Evolutionary conservation across 2,329 filamentous ascomycete genomes (phyloP), one percentile per base, ranked within the genome.

Genomic region (Dendrostoma leiphaemia): DNA sequence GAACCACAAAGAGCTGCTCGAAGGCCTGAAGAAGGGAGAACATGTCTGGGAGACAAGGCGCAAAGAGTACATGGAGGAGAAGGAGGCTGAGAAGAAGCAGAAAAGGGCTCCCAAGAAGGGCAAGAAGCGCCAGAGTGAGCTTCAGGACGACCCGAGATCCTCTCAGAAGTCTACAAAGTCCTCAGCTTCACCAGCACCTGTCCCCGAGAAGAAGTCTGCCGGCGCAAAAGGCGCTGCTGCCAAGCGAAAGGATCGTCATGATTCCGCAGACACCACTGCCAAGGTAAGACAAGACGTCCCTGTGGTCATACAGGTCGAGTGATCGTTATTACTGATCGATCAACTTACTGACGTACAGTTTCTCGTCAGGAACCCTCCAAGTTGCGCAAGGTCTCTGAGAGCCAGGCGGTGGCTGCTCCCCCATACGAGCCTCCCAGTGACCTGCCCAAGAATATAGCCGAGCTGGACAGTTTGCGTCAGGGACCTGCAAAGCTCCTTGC

Each of bases 21-120:
- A 86, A 10, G 90, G 87, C 54, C 87, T 97, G 53, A 82, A 79
- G 19, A 83, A 81, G 38, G 94, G 93, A 5, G 90, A 96, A 72
- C 88, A 86, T 70, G 89, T 91, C 0, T 97, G 94, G 94, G 88
- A 92, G 66, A 82, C 82, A 50, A 77, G 84, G 34, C 83, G 85
- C 13, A 82, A 80, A 62, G 76, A 74, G 48, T 80, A 86, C 62
- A 83, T 87, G 63, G 81, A 83, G 49, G 83, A 86, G 60, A 75
- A 81, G 53, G 75, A 81, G 71, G 81, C 83, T 46, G 83, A 86
- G 61, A 75, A 81, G 53, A 75, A 81, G 71, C 72, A 80, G 70
- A 78, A 80, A 71, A 76, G 82, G 71, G 67, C 80, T 70, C 71
- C 84, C 77, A 78, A 78, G 57, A 72, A 73, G 53, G 81, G 82